Evolutionary conservation across 208 protist genomes (phyloP).

Genomic region (Phytomonas sp.): DNA sequence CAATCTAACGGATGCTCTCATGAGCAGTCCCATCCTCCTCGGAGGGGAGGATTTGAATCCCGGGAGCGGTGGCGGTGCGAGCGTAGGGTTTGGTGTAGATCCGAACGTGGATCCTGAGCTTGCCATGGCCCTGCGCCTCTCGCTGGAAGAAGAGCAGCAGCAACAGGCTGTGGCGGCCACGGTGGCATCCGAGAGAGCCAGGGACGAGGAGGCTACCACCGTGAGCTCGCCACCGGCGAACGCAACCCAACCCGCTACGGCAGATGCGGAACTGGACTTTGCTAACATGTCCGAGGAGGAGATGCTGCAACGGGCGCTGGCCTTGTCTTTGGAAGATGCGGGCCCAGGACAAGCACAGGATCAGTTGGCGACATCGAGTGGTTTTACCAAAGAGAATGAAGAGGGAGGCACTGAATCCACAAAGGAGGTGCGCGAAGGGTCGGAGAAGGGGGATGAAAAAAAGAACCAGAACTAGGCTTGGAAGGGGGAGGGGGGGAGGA

Average conservation of each 20-base stretch:
- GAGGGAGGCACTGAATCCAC: conserved; percentile 21
- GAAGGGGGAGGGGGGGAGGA: neutral
- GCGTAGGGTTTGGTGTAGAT: conserved; percentile 81
- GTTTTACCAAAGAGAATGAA: conserved; percentile 23
- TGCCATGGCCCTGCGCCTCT: conserved; percentile 92
- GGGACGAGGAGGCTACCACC: conserved; percentile 9
- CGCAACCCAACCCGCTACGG: neutral
- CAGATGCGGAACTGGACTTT: conserved; percentile 19
- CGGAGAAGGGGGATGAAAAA: conserved; percentile 33
- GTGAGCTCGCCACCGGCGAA: conserved; percentile 5
- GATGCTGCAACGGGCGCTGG: conserved; percentile 65
- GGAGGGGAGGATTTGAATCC: conserved; percentile 15
- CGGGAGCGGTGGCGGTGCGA: conserved; percentile 9
- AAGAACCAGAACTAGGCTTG: conserved; percentile 4
- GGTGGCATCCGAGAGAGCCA: conserved; percentile 3
- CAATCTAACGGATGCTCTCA: conserved; percentile 89
- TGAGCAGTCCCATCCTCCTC: conserved; percentile 86
- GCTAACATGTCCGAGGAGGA: conserved; percentile 82
- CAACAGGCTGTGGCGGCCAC: conserved; percentile 64
- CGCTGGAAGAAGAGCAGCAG: conserved; percentile 92
- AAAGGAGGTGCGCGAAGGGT: conserved; percentile 25
- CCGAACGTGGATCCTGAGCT: conserved; percentile 91
- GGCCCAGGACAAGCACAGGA: conserved; percentile 5
- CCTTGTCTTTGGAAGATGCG: conserved; percentile 68
- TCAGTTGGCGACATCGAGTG: neutral